phyloP scores from a whole-genome alignment of 139 green algal genomes.

The Astrephomene gubernaculifera region DNA sequence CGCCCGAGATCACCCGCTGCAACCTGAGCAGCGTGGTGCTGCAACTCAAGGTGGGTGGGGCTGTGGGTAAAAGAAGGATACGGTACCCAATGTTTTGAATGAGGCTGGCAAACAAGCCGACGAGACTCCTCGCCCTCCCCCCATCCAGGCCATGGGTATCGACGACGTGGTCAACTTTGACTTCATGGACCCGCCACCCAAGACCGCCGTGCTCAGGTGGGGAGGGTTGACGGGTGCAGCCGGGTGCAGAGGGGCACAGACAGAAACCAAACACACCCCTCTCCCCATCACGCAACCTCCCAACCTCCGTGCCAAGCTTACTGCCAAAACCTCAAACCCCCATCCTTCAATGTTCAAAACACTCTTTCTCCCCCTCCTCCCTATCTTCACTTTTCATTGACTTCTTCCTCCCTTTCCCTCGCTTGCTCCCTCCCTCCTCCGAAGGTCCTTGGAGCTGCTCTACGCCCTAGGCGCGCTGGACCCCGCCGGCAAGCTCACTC shows the following conservation, averaged over 20 bases:
- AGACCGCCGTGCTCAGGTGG: constrained; percentile 61
- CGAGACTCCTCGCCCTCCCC: too few species aligned
- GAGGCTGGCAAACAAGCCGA: background rate
- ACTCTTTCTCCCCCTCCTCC: background rate
- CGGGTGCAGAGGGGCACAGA: background rate
- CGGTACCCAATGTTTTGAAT: too few species aligned
- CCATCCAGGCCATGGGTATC: constrained; percentile 75
- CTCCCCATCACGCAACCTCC: background rate
- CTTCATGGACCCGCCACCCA: constrained; percentile 79
- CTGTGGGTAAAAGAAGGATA: background rate
- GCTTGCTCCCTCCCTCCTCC: background rate
- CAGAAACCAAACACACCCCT: background rate
- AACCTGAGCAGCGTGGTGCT: constrained; percentile 86
- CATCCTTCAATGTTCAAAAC: background rate
- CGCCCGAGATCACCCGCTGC: constrained; percentile 89
- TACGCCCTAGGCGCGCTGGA: constrained; percentile 86
- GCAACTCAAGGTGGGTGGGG: constrained; percentile 55
- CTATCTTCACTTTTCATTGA: background rate
- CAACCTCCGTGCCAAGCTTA: background rate
- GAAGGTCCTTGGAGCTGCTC: constrained; percentile 80
- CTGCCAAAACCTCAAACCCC: background rate
- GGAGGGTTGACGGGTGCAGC: background rate
- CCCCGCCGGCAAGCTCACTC: constrained; percentile 65
- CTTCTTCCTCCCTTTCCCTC: background rate
- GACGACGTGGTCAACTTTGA: constrained; percentile 81